These are phyloP conservation scores for Cercospora citrullina DNA, from an alignment of 2,329 filamentous ascomycete genomes.

Conservation along the genomic window DNA sequence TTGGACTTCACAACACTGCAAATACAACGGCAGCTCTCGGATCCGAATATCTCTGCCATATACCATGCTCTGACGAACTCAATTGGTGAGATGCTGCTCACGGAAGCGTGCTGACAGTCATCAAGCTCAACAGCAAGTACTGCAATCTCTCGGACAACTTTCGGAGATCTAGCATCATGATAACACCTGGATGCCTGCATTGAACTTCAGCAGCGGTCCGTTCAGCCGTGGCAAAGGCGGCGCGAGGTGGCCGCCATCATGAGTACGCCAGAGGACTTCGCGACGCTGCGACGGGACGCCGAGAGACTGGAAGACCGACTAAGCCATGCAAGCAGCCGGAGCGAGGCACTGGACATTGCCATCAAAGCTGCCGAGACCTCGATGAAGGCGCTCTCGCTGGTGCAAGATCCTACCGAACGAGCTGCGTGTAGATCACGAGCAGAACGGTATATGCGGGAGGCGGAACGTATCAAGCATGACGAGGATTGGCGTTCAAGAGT, in stretches of 20 bases:
- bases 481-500: constrained; percentile 30
- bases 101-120: neutral
- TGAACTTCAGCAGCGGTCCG: neutral
- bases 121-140: neutral
- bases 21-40: neutral
- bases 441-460: constrained; percentile 66
- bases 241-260: neutral
- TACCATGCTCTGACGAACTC: neutral
- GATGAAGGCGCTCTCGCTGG: constrained; percentile 70
- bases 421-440: constrained; percentile 66
- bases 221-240: neutral
- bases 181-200: neutral
- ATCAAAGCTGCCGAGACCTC: constrained; percentile 78
- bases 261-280: constrained; percentile 15
- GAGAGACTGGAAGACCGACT: constrained; percentile 27
- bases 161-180: neutral
- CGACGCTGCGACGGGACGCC: constrained; percentile 28
- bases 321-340: constrained; percentile 27
- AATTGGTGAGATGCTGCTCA: neutral
- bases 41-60: neutral
- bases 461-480: constrained; percentile 70
- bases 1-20: neutral
- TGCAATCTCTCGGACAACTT: neutral
- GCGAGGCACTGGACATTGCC: constrained; percentile 70
- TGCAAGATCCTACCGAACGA: constrained; percentile 63